Evolutionary conservation across 495 filamentous ascomycete genomes (phyloP), one percentile per base, ranked within the genome.

Genomic region (Letharia columbiana): DNA sequence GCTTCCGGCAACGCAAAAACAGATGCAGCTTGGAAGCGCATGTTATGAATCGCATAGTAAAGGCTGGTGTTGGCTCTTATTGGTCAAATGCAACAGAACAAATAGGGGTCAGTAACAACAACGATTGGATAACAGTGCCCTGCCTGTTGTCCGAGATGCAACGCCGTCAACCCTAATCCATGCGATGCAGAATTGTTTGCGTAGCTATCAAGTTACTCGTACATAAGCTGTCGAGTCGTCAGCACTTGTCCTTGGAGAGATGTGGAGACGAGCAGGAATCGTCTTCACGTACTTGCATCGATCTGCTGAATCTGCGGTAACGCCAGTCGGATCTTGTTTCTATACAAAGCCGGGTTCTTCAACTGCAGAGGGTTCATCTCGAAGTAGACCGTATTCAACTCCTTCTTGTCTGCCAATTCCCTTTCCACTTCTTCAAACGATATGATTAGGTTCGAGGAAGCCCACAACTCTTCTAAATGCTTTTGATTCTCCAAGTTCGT

Each of bases 321-420:
- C 60, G 91, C 88, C 76, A 99, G 77, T 69, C 86, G 81, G 39
- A 99, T 84, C 78, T 99, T 98, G 73, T 96, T 96, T 73, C 95
- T 81, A 76, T 99, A 99, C 61, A 96, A 73, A 28, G 86, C 88
- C 49, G 86, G 86, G 37, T 81, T 83, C 65, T 80, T 84, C 69
- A 81, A 80, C 79, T 98, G 92, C 71, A 99, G 73, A 57, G 94
- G 94, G 72, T 96, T 97, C 0, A 91, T 92, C 75, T 99, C 94
- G 72, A 99, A 95, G 75, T 99, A 99, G 37, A 99, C 93, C 4
- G 95, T 98, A 66, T 88, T 81, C 71, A 99, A 77, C 52, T 87
- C 79, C 74, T 90, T 78, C 77, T 92, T 95, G 69, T 90, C 87
- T 66, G 73, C 81, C 61, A 98, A 77, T 75, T 91, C 86, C 64